Conservation (phyloP, 108 stramenopile genomes). For the Skeletonema tropicum region DNA sequence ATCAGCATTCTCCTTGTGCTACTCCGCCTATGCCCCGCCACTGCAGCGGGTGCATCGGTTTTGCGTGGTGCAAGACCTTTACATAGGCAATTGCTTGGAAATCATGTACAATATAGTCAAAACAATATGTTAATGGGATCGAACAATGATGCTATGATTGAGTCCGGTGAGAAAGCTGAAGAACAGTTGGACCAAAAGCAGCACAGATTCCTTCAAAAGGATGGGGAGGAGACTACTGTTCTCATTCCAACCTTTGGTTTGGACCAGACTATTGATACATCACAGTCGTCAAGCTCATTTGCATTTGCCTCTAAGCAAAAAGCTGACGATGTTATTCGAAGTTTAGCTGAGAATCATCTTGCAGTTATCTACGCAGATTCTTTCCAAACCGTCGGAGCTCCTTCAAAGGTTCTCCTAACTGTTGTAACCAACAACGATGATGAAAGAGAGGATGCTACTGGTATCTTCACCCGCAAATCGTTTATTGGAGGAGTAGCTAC, state of each 20-base stretch:
- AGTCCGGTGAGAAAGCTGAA: not conserved
- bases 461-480: constrained; percentile 26
- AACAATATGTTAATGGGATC: not conserved
- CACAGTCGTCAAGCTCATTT: constrained; percentile 1
- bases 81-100: not conserved
- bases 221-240: constrained; percentile 4
- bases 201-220: not conserved
- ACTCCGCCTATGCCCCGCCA: not conserved
- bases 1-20: not conserved
- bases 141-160: not conserved
- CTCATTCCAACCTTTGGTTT: constrained; percentile 36
- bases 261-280: constrained; percentile 24
- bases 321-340: constrained; percentile 29
- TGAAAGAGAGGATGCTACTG: not conserved
- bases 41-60: not conserved
- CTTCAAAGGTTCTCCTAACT: constrained; percentile 38
- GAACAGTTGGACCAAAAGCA: not conserved
- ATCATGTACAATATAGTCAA: not conserved
- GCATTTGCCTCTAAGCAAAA: constrained; percentile 4
- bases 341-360: constrained; percentile 27
- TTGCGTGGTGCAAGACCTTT: not conserved
- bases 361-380: constrained; percentile 22
- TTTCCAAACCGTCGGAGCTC: constrained; percentile 3
- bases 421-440: constrained; percentile 22
- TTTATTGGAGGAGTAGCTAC: constrained; percentile 37